These are phyloP conservation scores for Medicago arabica DNA, from an alignment of 306 rosid genomes.

Conservation along the genomic window DNA sequence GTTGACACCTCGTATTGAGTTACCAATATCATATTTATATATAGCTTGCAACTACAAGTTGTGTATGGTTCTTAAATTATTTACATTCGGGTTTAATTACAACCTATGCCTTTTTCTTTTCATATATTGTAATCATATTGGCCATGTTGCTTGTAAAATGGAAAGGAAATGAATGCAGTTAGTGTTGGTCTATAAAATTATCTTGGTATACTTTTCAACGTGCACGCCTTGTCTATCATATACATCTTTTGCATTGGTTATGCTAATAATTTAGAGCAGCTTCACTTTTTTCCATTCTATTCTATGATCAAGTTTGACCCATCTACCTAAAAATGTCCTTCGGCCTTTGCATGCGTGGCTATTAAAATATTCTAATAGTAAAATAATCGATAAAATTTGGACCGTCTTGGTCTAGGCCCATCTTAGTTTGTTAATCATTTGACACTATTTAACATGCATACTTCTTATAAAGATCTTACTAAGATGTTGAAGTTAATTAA, in stretches of 20 bases:
- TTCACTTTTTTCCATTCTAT: background rate
- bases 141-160: slow-evolving; percentile 26
- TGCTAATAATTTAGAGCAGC: background rate
- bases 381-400: background rate
- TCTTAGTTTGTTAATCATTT: background rate
- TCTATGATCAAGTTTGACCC: background rate
- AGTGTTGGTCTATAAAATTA: slow-evolving; percentile 41
- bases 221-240: slow-evolving; percentile 28
- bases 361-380: background rate
- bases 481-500: background rate
- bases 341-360: background rate
- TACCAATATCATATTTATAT: background rate
- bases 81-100: slow-evolving; percentile 4
- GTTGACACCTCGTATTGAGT: background rate
- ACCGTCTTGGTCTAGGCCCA: too few relatives aligned
- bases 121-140: slow-evolving; percentile 29
- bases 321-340: background rate
- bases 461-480: background rate
- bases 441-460: background rate
- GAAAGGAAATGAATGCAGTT: slow-evolving; percentile 33
- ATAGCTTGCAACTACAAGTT: slow-evolving; percentile 6
- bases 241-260: slow-evolving; percentile 1
- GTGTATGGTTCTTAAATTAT: background rate
- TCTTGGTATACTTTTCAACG: slow-evolving; percentile 22
- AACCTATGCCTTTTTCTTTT: slow-evolving; percentile 41